Evolutionary conservation across 2,329 filamentous ascomycete genomes (phyloP), one percentile per base, ranked within the genome.

Genomic region (Mycosphaerelloides madeirae): DNA sequence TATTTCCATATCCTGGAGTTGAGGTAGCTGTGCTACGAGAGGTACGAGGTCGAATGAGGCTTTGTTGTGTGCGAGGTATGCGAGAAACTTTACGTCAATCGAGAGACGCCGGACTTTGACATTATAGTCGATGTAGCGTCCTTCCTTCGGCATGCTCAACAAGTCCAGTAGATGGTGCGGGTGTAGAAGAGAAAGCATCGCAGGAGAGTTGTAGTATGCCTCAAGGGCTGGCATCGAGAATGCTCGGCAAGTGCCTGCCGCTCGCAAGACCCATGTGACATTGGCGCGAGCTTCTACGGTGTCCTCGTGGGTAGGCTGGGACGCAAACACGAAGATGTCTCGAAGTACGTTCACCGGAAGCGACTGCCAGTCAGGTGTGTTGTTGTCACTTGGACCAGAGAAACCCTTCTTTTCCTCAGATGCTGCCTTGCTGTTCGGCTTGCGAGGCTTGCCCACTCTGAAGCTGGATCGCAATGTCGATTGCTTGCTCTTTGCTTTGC

Each of bases 41-140:
- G 70, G 66, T 31, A 69, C 62, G 15, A 86, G 60, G 47, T 81
- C 74, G 44, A 82, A 69, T 16, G 77, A 74, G 9, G 75, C 76
- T 32, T 71, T 68, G 2, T 73, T 69, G 11, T 70, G 72, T 58
- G 75, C 75, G 41, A 72, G 74, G 54, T 78, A 76, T 31, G 73
- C 67, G 39, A 80, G 72, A 46, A 68, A 76, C 29, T 73, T 76
- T 9, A 84, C 80, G 58, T 93, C 83, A 37, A 94, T 70, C 46
- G 80, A 78, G 16, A 95, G 67, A 6, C 77, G 73, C 58, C 83
- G 78, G 38, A 93, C 75, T 68, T 89, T 94, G 54, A 74, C 74
- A 31, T 77, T 73, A 62, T 91, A 91, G 50, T 85, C 81, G 50
- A 68, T 61, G 38, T 59, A 58, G 3, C 56, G 55, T 22, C 53